phyloP scores from a whole-genome alignment of 177 flowering plant genomes.

The Vitis hybrid region DNA sequence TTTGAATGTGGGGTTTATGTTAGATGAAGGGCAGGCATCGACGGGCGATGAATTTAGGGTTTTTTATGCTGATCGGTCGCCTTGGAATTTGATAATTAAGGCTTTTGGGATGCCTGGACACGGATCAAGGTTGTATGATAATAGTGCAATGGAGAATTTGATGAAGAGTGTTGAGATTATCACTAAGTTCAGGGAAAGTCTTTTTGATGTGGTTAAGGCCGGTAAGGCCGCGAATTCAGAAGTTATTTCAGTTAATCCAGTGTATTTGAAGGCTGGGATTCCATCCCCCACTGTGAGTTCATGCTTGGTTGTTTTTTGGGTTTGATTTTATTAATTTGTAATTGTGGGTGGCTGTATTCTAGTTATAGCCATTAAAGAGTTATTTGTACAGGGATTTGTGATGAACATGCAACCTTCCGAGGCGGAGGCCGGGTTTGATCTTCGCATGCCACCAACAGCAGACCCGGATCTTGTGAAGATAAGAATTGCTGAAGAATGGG shows the following conservation, averaged over 20 bases:
- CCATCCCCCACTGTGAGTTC: conserved; percentile 56
- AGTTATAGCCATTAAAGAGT: background rate
- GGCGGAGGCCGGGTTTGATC: conserved; percentile 91
- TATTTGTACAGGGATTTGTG: conserved; percentile 65
- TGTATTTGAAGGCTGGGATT: conserved; percentile 76
- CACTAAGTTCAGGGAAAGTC: conserved; percentile 57
- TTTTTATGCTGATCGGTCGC: conserved; percentile 81
- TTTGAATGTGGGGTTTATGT: conserved; percentile 73
- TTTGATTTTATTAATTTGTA: background rate
- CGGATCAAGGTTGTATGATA: conserved; percentile 81
- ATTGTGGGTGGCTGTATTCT: background rate
- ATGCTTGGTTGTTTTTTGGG: background rate
- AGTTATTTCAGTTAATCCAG: conserved; percentile 88
- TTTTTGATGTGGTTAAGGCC: conserved; percentile 84
- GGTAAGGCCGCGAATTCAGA: conserved; percentile 67
- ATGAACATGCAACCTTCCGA: conserved; percentile 99
- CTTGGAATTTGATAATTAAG: conserved; percentile 64
- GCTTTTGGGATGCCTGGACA: conserved; percentile 86
- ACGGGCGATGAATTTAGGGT: conserved; percentile 64
- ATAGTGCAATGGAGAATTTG: conserved; percentile 88
- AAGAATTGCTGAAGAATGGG: conserved; percentile 87
- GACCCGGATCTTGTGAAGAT: conserved; percentile 68
- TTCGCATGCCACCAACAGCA: conserved; percentile 75
- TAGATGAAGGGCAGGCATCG: conserved; percentile 96
- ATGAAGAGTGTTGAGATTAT: conserved; percentile 82